phyloP scores from a whole-genome alignment of 805 yeast species.

The Torulaspora delbrueckii region DNA sequence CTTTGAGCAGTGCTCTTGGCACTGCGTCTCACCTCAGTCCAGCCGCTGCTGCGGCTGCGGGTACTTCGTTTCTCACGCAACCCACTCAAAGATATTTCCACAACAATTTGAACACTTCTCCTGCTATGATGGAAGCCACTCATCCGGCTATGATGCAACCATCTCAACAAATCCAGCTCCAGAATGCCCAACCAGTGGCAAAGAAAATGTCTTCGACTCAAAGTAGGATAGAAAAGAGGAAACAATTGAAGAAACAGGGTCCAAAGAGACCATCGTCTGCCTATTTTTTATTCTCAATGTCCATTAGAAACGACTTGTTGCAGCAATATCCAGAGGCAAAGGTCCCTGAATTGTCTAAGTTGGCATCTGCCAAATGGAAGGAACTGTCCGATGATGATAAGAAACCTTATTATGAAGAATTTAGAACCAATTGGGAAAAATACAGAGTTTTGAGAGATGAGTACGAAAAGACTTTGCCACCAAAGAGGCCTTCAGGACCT shows the following conservation, averaged over 20 bases:
- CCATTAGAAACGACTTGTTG: conserved; percentile 30
- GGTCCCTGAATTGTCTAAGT: conserved; percentile 44
- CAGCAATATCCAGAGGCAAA: conserved; percentile 35
- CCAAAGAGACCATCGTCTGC: conserved; percentile 40
- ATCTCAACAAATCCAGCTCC: conserved; percentile 19
- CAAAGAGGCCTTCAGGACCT: conserved; percentile 39
- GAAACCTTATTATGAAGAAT: conserved; percentile 66
- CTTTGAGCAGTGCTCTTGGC: conserved; percentile 16
- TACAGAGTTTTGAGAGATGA: conserved; percentile 35
- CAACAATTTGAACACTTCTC: conserved; percentile 19
- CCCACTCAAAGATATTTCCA: conserved; percentile 30
- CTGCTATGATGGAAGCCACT: conserved; percentile 24
- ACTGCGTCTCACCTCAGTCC: conserved; percentile 21
- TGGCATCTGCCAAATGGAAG: conserved; percentile 91
- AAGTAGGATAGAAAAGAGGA: conserved; percentile 35
- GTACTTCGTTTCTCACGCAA: conserved; percentile 22
- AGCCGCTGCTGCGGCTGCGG: conserved; percentile 22
- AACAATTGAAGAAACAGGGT: conserved; percentile 34
- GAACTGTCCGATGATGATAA: conserved; percentile 69
- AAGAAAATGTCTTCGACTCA: conserved; percentile 36
- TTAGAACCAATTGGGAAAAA: conserved; percentile 35
- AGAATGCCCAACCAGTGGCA: conserved; percentile 18
- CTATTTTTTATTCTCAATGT: conserved; percentile 35
- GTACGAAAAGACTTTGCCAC: conserved; percentile 35
- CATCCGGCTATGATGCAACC: conserved; percentile 24